Base-by-base conservation (phyloP, 257 asterid genomes). In the Nicotiana noctiflora region DNA sequence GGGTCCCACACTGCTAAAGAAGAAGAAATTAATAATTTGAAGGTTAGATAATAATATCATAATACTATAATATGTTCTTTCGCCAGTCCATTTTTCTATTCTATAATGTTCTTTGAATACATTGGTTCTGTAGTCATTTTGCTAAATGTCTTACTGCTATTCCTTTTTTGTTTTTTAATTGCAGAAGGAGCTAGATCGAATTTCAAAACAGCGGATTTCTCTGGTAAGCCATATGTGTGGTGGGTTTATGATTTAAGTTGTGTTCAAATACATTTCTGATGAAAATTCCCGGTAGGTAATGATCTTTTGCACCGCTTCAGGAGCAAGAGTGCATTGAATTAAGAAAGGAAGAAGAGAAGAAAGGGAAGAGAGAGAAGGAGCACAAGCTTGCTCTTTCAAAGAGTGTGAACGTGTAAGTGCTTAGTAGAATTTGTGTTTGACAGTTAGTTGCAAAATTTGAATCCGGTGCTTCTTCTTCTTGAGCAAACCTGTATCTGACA, bases 151-250 rank as follows among this genome's bases (percentile, higher is more conserved):
- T 17, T 62, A 15, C 27, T 57, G 59, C 13, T 77, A 2, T 15
- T 76, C 77, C 65, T 34, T 23, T 23, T 40, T 72, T n/a, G n/a
- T 46, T 56, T 46, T 56, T 56, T 83, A 14, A 37, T 81, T 87
- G 86, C 94, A 92, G 98, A 87, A 80, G 78, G 94, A 93, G 93
- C 92, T 93, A n/a, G 86, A 77, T 9, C 93, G 88, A 60, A 93
- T 91, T 23, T 86, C 91, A 7, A 84, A 88, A 90, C 90, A 87
- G 88, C 94, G 89, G 56, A 82, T 65, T 57, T 82, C 79, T 53
- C 79, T 89, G 96, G 98, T 93, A 90, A 29, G 90, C 60, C 53
- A 19, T 49, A 59, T 8, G 56, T 19, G 29, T 21, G 14, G 61
- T 49, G 40, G 55, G 34, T 52, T 61, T 63, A 37, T 74, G 61